A percentile compares a stretch with the other conserved stretches of the same genome.
Evolutionary conservation across 2,329 filamentous ascomycete genomes (phyloP).

Genomic region (Claviceps cyperi): DNA sequence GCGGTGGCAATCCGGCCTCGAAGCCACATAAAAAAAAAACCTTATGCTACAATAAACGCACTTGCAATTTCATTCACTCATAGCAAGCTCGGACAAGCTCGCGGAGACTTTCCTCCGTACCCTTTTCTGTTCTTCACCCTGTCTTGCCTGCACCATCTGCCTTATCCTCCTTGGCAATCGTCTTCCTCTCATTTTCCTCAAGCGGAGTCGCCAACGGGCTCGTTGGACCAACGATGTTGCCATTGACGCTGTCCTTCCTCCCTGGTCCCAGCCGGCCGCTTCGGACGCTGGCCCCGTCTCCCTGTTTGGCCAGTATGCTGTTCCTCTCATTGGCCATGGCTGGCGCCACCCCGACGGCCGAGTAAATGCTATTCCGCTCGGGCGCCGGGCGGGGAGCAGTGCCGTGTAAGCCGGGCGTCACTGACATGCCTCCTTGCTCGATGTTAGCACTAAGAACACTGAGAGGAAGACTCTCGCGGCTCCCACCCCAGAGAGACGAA

Average conservation of each 20-base stretch:
- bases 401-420: slow-evolving; percentile 39
- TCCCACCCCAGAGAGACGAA: slow-evolving; percentile 68
- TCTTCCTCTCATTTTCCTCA: slow-evolving; percentile 26
- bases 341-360: slow-evolving; percentile 52
- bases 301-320: slow-evolving; percentile 59
- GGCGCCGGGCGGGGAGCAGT: slow-evolving; percentile 28
- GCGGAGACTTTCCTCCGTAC: neutral
- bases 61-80: slow-evolving; percentile 2
- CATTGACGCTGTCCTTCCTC: slow-evolving; percentile 67
- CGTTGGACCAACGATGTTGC: slow-evolving; percentile 50
- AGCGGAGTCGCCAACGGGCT: slow-evolving; percentile 49
- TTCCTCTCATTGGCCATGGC: slow-evolving; percentile 61
- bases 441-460: slow-evolving; percentile 63
- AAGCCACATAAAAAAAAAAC: neutral
- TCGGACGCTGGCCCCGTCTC: slow-evolving; percentile 62
- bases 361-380: slow-evolving; percentile 73
- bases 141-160: slow-evolving; percentile 11
- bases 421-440: slow-evolving; percentile 31
- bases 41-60: neutral
- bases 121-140: slow-evolving; percentile 4
- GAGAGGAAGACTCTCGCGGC: slow-evolving; percentile 63
- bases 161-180: slow-evolving; percentile 16
- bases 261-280: slow-evolving; percentile 66
- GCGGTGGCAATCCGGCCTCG: too few species aligned
- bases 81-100: neutral